Evolutionary conservation across 352 stramenopile genomes (phyloP).

Genomic region (Phytophthora nicotianae): DNA sequence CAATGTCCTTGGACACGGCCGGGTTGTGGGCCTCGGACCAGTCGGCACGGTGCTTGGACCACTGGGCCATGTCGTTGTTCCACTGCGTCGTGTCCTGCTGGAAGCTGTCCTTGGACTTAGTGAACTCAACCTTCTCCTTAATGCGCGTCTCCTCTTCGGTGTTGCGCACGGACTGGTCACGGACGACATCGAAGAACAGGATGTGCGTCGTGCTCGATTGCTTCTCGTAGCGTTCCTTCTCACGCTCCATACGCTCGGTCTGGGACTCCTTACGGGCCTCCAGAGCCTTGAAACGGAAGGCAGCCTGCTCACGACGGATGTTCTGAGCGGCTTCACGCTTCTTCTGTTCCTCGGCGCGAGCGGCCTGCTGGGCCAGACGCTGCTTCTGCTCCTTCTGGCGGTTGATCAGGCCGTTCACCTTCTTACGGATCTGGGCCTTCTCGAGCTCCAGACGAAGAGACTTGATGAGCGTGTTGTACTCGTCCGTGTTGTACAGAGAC

Average conservation of each 20-base stretch:
- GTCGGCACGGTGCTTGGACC: slow-evolving; percentile 86
- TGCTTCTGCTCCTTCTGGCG: slow-evolving; percentile 77
- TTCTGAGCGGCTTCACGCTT: slow-evolving; percentile 76
- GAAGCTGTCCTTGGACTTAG: slow-evolving; percentile 89
- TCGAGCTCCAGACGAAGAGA: slow-evolving; percentile 83
- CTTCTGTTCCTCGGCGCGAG: slow-evolving; percentile 66
- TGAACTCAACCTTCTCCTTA: slow-evolving; percentile 91
- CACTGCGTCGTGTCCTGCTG: slow-evolving; percentile 88
- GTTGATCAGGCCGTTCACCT: slow-evolving; percentile 68
- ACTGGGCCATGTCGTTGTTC: slow-evolving; percentile 90
- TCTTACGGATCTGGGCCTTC: slow-evolving; percentile 84
- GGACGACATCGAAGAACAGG: slow-evolving; percentile 85
- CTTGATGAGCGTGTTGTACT: slow-evolving; percentile 82
- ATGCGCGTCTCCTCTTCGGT: slow-evolving; percentile 82
- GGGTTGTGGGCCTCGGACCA: slow-evolving; percentile 89
- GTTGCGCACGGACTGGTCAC: slow-evolving; percentile 69
- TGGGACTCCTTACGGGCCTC: slow-evolving; percentile 81
- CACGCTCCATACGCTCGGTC: slow-evolving; percentile 79
- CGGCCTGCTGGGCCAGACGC: slow-evolving; percentile 66
- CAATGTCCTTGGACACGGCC: slow-evolving; percentile 87
- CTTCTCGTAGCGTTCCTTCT: slow-evolving; percentile 83
- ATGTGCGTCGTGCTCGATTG: slow-evolving; percentile 79
- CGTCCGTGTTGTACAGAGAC: slow-evolving; percentile 77
- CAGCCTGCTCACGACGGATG: slow-evolving; percentile 74
- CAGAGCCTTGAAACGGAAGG: slow-evolving; percentile 78